These are phyloP conservation scores for Chalciporus sphaerocephalus DNA, from an alignment of 768 basidiomycete genomes.

Conservation along the genomic window DNA sequence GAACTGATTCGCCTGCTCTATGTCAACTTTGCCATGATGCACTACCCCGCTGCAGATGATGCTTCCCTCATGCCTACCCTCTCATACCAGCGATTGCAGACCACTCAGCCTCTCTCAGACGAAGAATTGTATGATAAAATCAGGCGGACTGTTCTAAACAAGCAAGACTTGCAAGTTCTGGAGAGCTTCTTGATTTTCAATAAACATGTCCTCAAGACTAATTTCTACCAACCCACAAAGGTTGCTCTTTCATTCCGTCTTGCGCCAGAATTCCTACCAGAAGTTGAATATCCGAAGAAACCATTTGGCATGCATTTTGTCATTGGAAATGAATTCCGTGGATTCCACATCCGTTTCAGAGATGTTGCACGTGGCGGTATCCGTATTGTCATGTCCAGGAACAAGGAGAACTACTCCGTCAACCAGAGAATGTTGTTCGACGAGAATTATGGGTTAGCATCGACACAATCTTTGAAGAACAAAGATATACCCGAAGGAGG, in stretches of 20 bases:
- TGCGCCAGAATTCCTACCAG: conserved; percentile 87
- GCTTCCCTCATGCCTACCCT: conserved; percentile 83
- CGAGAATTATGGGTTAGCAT: conserved; percentile 94
- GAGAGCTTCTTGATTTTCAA: conserved; percentile 96
- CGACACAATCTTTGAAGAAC: conserved; percentile 93
- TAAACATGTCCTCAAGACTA: conserved; percentile 92
- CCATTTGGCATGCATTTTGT: conserved; percentile 95
- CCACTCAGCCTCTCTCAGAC: conserved; percentile 77
- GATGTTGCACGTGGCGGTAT: conserved; percentile 99
- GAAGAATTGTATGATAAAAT: conserved; percentile 85
- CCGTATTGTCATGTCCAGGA: conserved; percentile 91
- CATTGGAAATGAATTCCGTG: conserved; percentile 90
- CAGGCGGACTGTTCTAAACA: conserved; percentile 76
- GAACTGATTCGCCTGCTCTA: conserved; percentile 90
- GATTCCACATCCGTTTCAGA: conserved; percentile 93
- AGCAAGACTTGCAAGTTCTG: conserved; percentile 90
- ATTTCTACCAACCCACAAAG: conserved; percentile 98
- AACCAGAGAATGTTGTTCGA: conserved; percentile 95
- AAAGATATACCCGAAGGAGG: conserved; percentile 98
- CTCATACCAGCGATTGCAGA: conserved; percentile 91
- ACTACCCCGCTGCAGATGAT: conserved; percentile 74
- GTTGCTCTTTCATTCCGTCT: conserved; percentile 96
- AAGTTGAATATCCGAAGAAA: conserved; percentile 89
- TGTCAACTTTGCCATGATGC: conserved; percentile 95
- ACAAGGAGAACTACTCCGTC: conserved; percentile 96